phyloP scores from a whole-genome alignment of 345 rosid genomes.

The Isatis tinctoria region DNA sequence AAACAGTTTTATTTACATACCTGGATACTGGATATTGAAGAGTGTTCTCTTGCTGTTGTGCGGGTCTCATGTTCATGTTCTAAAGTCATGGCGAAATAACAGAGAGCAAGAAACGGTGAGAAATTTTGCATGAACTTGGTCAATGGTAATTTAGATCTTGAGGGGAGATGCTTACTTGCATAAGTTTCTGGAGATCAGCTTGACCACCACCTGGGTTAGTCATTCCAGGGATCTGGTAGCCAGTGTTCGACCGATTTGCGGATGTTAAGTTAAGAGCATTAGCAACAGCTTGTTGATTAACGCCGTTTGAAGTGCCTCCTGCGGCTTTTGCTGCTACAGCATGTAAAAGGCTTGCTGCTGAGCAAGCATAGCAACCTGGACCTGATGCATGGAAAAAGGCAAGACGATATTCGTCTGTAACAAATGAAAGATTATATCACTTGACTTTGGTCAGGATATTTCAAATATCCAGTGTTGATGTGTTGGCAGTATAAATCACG shows the following conservation, averaged over 20 bases:
- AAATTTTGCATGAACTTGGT: slow-evolving; percentile 12
- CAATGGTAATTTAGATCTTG: not conserved
- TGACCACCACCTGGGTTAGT: slow-evolving; percentile 53
- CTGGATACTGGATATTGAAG: slow-evolving; percentile 56
- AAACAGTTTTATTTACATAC: slow-evolving; percentile 32
- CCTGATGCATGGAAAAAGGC: slow-evolving; percentile 92
- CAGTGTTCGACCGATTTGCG: slow-evolving; percentile 55
- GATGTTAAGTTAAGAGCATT: slow-evolving; percentile 50
- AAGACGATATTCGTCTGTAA: slow-evolving; percentile 85
- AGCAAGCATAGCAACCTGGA: slow-evolving; percentile 86
- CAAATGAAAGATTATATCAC: slow-evolving; percentile 28
- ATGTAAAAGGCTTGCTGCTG: slow-evolving; percentile 87
- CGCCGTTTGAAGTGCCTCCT: slow-evolving; percentile 44
- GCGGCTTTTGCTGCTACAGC: slow-evolving; percentile 84
- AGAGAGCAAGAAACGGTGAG: slow-evolving; percentile 3
- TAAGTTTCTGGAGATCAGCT: slow-evolving; percentile 61
- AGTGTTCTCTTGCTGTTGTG: slow-evolving; percentile 40
- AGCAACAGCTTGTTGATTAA: slow-evolving; percentile 48
- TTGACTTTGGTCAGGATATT: not conserved
- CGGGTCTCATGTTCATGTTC: slow-evolving; percentile 37
- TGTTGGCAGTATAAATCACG: not conserved
- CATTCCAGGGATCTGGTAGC: slow-evolving; percentile 70
- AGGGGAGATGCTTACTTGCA: slow-evolving; percentile 52
- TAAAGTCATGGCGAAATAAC: not conserved
- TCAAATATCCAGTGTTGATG: not conserved